Evolutionary conservation across 2,329 filamentous ascomycete species (phyloP), one percentile per base, ranked within the genome.

Genomic region (Xylariaceae sp.): DNA sequence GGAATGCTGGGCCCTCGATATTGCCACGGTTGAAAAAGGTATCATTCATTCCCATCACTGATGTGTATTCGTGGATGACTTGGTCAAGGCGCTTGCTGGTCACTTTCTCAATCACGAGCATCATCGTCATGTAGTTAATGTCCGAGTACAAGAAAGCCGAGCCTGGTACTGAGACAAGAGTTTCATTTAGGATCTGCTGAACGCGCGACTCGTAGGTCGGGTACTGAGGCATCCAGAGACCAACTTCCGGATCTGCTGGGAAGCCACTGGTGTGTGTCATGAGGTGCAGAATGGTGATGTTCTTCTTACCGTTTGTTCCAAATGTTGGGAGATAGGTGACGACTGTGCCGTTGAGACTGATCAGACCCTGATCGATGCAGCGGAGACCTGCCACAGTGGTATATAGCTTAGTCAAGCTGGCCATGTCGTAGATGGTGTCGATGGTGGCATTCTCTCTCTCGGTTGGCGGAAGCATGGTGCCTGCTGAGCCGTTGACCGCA

Each of bases 371-470:
- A 23, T 50, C 52, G 8, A 50, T 55, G 30, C 45, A 55, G 21
- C 52, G 52, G 16, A 55, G 52, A 21, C 39, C 46, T 3, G 52
- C 52, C 6, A 55, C 41, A 6, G 52, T 50, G 6, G 52, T 55
- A 32, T 42, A 55, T 5, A 55, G 15, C 6, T 55, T 55, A 9
- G 53, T 55, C 8, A 55, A 36, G 30, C 47, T 47, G 16, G 53
- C 53, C 24, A 55, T 50, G 20, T 55, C 47, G 33, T 55, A 55
- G 36, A 55, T 48, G 11, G 53, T 55, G 32, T 55, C 47, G 24
- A 51, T 43, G n/a, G 35, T 47, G 6, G 47, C 30, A 29, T 55
- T 26, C 26, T 48, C 47, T 26, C 9, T 41, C 26, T 55, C 29
- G 6, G n/a, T 27, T 33, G 32, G 20, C 10, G 47, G 53, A 37